Evolutionary conservation across 352 stramenopile genomes (phyloP).

Genomic region (Peronosclerospora sorghi): DNA sequence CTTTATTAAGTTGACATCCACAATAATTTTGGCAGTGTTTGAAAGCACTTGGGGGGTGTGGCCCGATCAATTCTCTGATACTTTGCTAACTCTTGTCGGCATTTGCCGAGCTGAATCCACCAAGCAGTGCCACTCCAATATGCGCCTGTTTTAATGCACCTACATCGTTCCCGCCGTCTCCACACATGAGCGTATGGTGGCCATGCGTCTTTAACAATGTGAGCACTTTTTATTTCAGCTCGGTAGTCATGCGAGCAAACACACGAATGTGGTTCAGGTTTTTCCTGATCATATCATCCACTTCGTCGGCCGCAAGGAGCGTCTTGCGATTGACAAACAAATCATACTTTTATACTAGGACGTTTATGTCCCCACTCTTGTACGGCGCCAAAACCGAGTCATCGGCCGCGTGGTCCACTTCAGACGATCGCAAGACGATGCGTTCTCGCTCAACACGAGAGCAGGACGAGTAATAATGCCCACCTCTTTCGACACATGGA

Average conservation of each 20-base stretch:
- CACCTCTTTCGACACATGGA: constrained; percentile 93
- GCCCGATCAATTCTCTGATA: constrained; percentile 55
- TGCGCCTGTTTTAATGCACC: constrained; percentile 90
- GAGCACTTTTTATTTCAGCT: constrained; percentile 95
- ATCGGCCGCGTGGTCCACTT: constrained; percentile 80
- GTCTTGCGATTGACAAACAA: constrained; percentile 79
- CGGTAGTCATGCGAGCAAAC: constrained; percentile 94
- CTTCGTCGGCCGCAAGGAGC: constrained; percentile 52
- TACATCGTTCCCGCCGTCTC: constrained; percentile 98
- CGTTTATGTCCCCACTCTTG: constrained; percentile 42
- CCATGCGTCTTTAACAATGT: constrained; percentile 90
- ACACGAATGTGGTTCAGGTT: constrained; percentile 79
- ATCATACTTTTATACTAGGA: constrained; percentile 71
- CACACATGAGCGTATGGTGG: constrained; percentile 94
- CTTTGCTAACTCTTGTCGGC: constrained; percentile 74
- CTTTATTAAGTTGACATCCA: too few relatives aligned
- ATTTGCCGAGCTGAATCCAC: constrained; percentile 76
- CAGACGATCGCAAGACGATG: constrained; percentile 22
- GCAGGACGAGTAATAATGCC: constrained; percentile 83
- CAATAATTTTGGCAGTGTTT: too few relatives aligned
- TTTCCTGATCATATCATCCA: constrained; percentile 78
- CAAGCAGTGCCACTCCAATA: constrained; percentile 74
- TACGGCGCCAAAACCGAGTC: constrained; percentile 60
- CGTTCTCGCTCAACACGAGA: constrained; percentile 55
- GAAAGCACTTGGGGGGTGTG: too few relatives aligned